Evolutionary conservation across 768 basidiomycete species (phyloP).

Genomic region (Macrolepiota albuminosa): DNA sequence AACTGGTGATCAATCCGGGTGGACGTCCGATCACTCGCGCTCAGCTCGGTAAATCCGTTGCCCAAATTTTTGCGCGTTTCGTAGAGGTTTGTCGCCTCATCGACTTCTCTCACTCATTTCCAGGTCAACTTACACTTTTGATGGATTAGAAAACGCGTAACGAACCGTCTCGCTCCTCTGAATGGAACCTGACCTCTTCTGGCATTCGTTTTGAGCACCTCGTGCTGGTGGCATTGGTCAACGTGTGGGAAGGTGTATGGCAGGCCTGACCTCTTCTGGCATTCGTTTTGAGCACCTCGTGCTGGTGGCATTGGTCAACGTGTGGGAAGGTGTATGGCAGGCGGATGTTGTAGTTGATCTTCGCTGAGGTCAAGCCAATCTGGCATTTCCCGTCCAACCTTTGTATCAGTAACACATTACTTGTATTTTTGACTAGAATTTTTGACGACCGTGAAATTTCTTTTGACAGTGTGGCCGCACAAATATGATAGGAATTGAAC

Average conservation of each 20-base stretch:
- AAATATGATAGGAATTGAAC: not conserved
- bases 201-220: constrained; percentile 38
- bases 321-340: not conserved
- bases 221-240: constrained; percentile 32
- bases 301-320: constrained; percentile 29
- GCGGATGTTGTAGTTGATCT: constrained; percentile 38
- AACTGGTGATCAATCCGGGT: constrained; percentile 28
- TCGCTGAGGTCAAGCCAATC: not conserved
- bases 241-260: not conserved
- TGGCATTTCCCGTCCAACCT: not conserved
- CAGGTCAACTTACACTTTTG: not conserved
- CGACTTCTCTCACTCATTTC: not conserved
- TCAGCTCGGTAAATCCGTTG: constrained; percentile 34
- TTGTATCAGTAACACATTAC: not conserved
- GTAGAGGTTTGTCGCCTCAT: constrained; percentile 27
- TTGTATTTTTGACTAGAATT: not conserved
- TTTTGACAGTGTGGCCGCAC: not conserved
- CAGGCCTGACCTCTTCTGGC: constrained; percentile 25
- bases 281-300: constrained; percentile 38
- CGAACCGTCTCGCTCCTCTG: not conserved
- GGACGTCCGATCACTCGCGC: constrained; percentile 38
- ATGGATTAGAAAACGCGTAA: not conserved
- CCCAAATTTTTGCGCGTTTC: constrained; percentile 33
- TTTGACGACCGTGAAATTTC: not conserved
- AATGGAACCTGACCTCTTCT: constrained; percentile 30